Conservation (phyloP, 1,284 basidiomycete species). For the Xerocomus minutiporus region DNA sequence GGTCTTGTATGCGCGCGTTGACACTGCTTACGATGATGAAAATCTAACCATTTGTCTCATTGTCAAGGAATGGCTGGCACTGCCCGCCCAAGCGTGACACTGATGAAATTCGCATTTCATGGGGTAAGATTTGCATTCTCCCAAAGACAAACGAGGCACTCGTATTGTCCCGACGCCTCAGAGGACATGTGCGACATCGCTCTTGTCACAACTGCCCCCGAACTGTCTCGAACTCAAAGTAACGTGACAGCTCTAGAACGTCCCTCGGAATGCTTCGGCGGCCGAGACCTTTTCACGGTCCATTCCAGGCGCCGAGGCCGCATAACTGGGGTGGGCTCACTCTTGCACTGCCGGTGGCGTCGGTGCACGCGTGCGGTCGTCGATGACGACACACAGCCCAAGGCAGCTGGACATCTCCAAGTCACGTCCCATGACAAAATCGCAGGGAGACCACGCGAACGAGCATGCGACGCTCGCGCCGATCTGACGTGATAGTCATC, state of each 20-base stretch:
- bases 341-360: not conserved
- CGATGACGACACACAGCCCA: not conserved
- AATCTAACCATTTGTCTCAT: not conserved
- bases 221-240: not conserved
- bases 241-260: not conserved
- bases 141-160: not conserved
- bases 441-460: not conserved
- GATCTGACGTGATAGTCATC: not conserved
- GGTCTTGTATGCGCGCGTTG: not conserved
- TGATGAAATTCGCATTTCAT: constrained; percentile 5
- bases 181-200: not conserved
- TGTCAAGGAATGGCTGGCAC: not conserved
- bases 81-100: not conserved
- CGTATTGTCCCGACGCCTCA: not conserved
- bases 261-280: not conserved
- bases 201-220: not conserved
- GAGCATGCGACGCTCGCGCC: not conserved
- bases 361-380: not conserved
- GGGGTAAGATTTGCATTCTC: constrained; percentile 1
- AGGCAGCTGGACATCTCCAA: not conserved
- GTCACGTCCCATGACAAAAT: not conserved
- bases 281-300: not conserved
- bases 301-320: not conserved
- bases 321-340: not conserved
- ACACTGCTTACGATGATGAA: not conserved